Percentiles rank a stretch among this genome's conserved stretches.
These are phyloP conservation scores for Halophytophthora batemanensis DNA, from an alignment of 352 stramenopile genomes.

Conservation along the genomic window DNA sequence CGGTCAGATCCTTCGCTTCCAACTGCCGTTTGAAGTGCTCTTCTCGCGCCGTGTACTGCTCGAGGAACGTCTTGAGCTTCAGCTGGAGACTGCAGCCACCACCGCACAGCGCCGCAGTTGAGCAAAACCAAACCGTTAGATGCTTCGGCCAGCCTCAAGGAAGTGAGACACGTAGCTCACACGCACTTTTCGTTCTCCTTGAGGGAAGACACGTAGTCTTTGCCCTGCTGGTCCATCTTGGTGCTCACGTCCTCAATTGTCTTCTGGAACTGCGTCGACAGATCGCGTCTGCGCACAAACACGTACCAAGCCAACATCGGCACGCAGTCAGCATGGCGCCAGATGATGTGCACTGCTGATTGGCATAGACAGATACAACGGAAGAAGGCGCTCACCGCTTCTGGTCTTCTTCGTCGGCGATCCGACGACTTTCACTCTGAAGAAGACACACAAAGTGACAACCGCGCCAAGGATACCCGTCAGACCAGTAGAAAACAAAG, in stretches of 20 bases:
- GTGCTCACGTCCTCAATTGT: conserved; percentile 86
- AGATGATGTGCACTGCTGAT: too few relatives aligned
- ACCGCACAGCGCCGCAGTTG: neutral
- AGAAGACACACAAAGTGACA: conserved; percentile 2
- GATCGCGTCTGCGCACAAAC: conserved; percentile 38
- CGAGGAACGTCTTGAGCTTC: conserved; percentile 80
- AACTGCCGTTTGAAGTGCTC: conserved; percentile 84
- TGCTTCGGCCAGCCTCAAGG: neutral
- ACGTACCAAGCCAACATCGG: neutral
- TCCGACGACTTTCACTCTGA: conserved; percentile 71
- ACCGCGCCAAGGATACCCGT: neutral
- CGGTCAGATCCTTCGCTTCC: conserved; percentile 76
- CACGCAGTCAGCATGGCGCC: conserved; percentile 4
- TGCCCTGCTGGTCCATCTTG: conserved; percentile 87
- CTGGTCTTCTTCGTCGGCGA: conserved; percentile 81
- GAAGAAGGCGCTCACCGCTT: conserved; percentile 42
- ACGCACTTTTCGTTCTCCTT: conserved; percentile 83
- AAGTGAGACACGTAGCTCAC: neutral
- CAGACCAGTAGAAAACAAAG: neutral
- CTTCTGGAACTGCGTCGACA: conserved; percentile 80
- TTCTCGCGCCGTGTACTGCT: conserved; percentile 76
- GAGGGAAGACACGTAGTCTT: conserved; percentile 81
- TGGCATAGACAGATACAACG: too few relatives aligned
- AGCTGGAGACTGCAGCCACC: conserved; percentile 59
- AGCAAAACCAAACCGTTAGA: conserved; percentile 1